A percentile compares a stretch with the other conserved stretches of the same genome.
These are phyloP conservation scores for Cryptosporidium ryanae DNA, from an alignment of 169 alveolate genomes.

Conservation along the genomic window DNA sequence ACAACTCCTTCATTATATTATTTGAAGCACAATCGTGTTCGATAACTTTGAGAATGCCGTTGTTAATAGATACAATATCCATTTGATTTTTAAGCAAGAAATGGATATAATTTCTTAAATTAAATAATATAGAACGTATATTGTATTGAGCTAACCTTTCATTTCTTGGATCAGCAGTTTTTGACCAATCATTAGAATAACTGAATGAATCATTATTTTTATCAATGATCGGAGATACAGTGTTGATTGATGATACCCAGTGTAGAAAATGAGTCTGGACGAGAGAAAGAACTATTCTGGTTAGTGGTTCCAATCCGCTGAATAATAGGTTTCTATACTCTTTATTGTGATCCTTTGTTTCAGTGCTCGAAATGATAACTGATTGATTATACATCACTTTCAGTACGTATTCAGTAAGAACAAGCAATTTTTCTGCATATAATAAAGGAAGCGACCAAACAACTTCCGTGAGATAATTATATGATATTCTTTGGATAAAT, in stretches of 20 bases:
- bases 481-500: constrained; percentile 75
- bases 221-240: constrained; percentile 32
- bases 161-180: constrained; percentile 50
- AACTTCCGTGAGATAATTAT: constrained; percentile 78
- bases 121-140: constrained; percentile 49
- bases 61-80: constrained; percentile 48
- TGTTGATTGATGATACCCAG: constrained; percentile 55
- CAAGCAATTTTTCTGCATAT: constrained; percentile 80
- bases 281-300: constrained; percentile 37
- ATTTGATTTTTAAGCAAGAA: constrained; percentile 36
- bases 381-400: constrained; percentile 73
- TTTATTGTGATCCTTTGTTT: neutral
- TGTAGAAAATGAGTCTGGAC: constrained; percentile 68
- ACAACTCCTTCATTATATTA: constrained; percentile 4
- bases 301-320: constrained; percentile 35
- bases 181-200: constrained; percentile 15
- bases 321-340: constrained; percentile 2
- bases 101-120: constrained; percentile 40
- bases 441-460: constrained; percentile 80
- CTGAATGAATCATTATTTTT: neutral
- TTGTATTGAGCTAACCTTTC: constrained; percentile 39
- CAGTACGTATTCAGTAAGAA: constrained; percentile 75
- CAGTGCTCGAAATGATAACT: neutral
- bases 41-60: constrained; percentile 60
- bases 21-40: constrained; percentile 21